These are phyloP conservation scores for Umbelopsis sp. DNA, from an alignment of 371 early-diverging fungal genomes.

Conservation along the genomic window DNA sequence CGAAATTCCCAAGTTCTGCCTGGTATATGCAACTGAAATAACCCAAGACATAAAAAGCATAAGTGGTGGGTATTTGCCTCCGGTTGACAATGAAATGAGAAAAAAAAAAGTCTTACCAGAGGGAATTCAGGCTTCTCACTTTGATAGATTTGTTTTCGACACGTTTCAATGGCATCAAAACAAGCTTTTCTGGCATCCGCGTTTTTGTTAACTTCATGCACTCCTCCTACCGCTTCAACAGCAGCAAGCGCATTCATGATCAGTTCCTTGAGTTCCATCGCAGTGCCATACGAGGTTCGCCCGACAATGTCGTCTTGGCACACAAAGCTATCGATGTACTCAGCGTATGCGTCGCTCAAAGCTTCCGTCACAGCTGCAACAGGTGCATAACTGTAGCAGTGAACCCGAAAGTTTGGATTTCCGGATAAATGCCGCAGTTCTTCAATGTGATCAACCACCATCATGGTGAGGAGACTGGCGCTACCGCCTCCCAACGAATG, in stretches of 20 bases:
- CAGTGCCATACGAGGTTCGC: slow-evolving; percentile 78
- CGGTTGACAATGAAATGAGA: too few species aligned
- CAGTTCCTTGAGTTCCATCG: slow-evolving; percentile 48
- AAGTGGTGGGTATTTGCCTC: too few species aligned
- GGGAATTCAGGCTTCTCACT: slow-evolving; percentile 47
- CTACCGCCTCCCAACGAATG: slow-evolving; percentile 85
- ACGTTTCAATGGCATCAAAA: slow-evolving; percentile 45
- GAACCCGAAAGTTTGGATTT: slow-evolving; percentile 48
- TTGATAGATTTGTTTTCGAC: slow-evolving; percentile 48
- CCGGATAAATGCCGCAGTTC: slow-evolving; percentile 52
- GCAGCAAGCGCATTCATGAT: slow-evolving; percentile 53
- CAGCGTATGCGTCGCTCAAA: slow-evolving; percentile 65
- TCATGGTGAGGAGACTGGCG: slow-evolving; percentile 78
- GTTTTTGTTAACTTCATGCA: slow-evolving; percentile 40
- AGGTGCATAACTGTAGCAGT: slow-evolving; percentile 55
- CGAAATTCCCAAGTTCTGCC: slow-evolving; percentile 49
- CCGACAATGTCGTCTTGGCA: slow-evolving; percentile 79
- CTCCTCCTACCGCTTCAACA: slow-evolving; percentile 50
- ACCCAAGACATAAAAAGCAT: background rate
- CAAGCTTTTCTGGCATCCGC: slow-evolving; percentile 36
- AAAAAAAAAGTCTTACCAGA: slow-evolving; percentile 17
- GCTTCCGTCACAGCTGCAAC: slow-evolving; percentile 73
- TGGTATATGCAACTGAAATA: slow-evolving; percentile 38
- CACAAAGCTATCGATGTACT: slow-evolving; percentile 76
- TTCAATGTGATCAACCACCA: slow-evolving; percentile 71